phyloP scores from a whole-genome alignment of 164 flowering plant species.

The Aristolochia californica region DNA sequence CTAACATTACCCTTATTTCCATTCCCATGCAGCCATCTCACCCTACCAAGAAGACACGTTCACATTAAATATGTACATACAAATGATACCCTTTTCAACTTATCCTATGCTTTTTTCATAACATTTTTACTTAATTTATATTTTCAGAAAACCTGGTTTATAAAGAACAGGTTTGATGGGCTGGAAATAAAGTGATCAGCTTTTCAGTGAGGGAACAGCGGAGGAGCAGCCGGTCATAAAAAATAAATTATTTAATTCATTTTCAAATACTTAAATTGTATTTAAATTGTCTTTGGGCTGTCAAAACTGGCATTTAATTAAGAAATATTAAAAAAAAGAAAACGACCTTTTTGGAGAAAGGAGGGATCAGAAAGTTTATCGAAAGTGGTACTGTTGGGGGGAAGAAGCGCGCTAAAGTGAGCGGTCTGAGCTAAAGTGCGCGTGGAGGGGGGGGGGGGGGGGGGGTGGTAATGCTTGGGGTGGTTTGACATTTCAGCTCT shows the following conservation, averaged over 20 bases:
- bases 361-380: too few relatives aligned
- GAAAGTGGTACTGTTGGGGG: too few relatives aligned
- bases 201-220: slow-evolving; percentile 11
- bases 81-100: too few relatives aligned
- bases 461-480: background rate
- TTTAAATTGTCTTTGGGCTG: too few relatives aligned
- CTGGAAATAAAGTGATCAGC: slow-evolving; percentile 12
- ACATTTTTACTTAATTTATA: too few relatives aligned
- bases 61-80: background rate
- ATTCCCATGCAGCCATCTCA: slow-evolving; percentile 19
- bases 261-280: background rate
- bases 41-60: background rate
- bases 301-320: too few relatives aligned
- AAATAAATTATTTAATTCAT: background rate
- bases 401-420: too few relatives aligned
- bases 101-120: too few relatives aligned
- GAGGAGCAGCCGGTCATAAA: background rate
- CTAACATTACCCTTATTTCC: slow-evolving; percentile 7
- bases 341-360: too few relatives aligned
- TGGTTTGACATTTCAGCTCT: background rate
- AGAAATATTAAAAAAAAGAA: too few relatives aligned
- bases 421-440: background rate
- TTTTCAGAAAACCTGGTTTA: too few relatives aligned
- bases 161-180: slow-evolving; percentile 12
- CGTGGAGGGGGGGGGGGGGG: background rate